Evolutionary conservation across 768 basidiomycete species (phyloP), one percentile per base, ranked within the genome.

Genomic region (Suillus alpinus): DNA sequence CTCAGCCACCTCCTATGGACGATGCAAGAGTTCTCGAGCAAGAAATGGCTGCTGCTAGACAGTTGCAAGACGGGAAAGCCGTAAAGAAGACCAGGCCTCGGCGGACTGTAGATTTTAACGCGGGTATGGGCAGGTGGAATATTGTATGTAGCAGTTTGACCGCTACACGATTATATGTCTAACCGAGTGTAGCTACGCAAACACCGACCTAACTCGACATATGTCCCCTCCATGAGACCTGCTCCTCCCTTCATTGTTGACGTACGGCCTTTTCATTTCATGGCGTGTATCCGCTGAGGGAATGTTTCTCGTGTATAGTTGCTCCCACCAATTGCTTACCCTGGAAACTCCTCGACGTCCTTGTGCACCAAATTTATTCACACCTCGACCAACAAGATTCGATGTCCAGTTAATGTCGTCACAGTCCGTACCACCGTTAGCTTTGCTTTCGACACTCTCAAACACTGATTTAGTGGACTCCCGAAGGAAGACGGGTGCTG

Each of bases 381-480:
- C 73, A 98, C 96, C 0, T 97, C 95, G 16, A 98, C 95, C 44
- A 99, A 99, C 81, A 99, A 99, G 75, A 94, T 98, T 63, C 83
- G 95, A 58, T 97, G 94, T 79, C 95, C 97, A 0, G 95, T 98
- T 49, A 95, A 98, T 67, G 91, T 94, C 36, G 96, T 98, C 13
- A 88, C 87, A 66, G 95, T 97, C 64, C 66, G 92, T 84, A 29
- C 49, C 34, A 59, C 26, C 14, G 4, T 56, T 56, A 23, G 49
- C 29, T 43, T 36, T 7, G 16, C 39, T 55, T 46, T 57, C 49
- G 23, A 57, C 39, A 26, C n/a, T 56, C 46, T 61, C 9, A 13
- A 58, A 46, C 53, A 56, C 13, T 62, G 41, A 26, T 62, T 31
- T 64, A 98, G 94, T 99, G 96, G 94, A 98, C 95, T 18, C 97